Conservation (phyloP, 768 basidiomycete genomes). For the Fomitopsis serialis region DNA sequence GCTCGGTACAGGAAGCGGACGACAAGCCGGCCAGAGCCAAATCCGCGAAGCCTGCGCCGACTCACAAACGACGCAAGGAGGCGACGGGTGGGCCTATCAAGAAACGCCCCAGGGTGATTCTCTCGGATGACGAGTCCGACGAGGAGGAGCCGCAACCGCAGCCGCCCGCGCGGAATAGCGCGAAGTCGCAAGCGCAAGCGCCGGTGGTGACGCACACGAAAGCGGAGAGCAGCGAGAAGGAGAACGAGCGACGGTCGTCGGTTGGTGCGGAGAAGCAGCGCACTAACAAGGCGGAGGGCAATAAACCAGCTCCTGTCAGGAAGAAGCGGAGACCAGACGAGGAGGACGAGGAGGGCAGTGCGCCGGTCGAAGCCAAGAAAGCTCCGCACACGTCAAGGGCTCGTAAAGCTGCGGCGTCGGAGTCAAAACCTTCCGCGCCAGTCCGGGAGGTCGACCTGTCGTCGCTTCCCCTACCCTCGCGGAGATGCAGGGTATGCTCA, state of each 20-base stretch:
- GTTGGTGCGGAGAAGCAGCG: not conserved
- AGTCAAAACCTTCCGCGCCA: too few relatives aligned
- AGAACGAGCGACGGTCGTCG: not conserved
- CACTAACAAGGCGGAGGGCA: not conserved
- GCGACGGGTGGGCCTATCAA: not conserved
- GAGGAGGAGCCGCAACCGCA: not conserved
- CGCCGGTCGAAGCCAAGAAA: not conserved
- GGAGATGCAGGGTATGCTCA: slow-evolving; percentile 60
- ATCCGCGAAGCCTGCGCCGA: not conserved
- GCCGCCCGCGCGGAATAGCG: not conserved
- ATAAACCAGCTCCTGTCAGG: slow-evolving; percentile 2
- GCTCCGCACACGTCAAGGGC: not conserved
- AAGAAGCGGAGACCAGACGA: slow-evolving; percentile 1
- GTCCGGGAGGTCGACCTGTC: not conserved
- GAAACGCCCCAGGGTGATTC: slow-evolving; percentile 9
- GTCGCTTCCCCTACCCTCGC: slow-evolving; percentile 21
- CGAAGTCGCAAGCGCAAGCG: not conserved
- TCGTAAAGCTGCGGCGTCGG: not conserved
- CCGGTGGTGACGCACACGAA: not conserved
- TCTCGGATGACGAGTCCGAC: slow-evolving; percentile 14
- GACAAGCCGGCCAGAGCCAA: not conserved
- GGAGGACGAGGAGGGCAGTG: slow-evolving; percentile 10
- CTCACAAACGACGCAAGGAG: not conserved
- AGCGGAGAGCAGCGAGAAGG: not conserved
- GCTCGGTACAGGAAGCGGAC: not conserved